These are phyloP conservation scores for Mucor mucedo DNA, from an alignment of 371 early-diverging fungal species.

Conservation along the genomic window DNA sequence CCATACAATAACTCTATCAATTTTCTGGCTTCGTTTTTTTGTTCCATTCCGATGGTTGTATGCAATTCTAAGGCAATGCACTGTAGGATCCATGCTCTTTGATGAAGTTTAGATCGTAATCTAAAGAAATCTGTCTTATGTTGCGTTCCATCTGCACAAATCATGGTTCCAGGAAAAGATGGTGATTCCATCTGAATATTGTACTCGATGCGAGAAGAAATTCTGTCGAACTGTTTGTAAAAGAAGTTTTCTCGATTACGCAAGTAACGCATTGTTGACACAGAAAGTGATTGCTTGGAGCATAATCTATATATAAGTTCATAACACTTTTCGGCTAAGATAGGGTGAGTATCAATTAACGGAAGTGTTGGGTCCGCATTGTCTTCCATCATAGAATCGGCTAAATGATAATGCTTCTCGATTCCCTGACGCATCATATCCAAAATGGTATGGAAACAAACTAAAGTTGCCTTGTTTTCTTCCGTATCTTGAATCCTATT, in stretches of 20 bases:
- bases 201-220: conserved; percentile 53
- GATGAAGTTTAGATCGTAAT: conserved; percentile 74
- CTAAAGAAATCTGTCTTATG: conserved; percentile 53
- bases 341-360: conserved; percentile 74
- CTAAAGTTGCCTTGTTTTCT: conserved; percentile 36
- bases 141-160: conserved; percentile 29
- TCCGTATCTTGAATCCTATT: conserved; percentile 51
- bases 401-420: conserved; percentile 12
- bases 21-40: conserved; percentile 54
- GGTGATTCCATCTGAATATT: conserved; percentile 29
- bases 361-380: conserved; percentile 32
- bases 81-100: conserved; percentile 89
- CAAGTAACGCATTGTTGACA: conserved; percentile 79
- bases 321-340: conserved; percentile 85
- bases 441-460: conserved; percentile 75
- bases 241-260: conserved; percentile 82
- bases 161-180: conserved; percentile 28
- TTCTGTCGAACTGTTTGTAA: conserved; percentile 59
- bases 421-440: conserved; percentile 66
- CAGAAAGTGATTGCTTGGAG: conserved; percentile 68
- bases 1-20: conserved; percentile 70
- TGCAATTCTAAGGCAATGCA: conserved; percentile 88
- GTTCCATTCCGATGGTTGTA: conserved; percentile 45
- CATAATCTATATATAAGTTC: conserved; percentile 84
- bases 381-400: conserved; percentile 28